Base-by-base conservation (phyloP, 495 filamentous ascomycete species). In the Sordaria brevicollis region DNA sequence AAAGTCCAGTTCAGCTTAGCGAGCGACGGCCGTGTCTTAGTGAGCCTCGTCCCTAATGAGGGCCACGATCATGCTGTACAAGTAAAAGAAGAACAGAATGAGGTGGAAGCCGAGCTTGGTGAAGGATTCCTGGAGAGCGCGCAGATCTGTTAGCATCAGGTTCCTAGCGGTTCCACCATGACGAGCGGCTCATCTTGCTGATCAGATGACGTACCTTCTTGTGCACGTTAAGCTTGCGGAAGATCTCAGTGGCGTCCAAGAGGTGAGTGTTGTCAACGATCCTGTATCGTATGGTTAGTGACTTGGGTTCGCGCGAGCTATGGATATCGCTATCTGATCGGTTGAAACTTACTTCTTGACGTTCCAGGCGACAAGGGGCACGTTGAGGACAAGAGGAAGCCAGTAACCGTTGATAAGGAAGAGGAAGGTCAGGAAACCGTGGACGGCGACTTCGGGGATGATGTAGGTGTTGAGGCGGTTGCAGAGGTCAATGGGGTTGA, bases 381-480 rank as follows among this genome's bases (percentile, higher is more conserved):
- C 79, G 81, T 99, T 99, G 76, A 99, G 85, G 68, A 97, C 74
- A 69, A 98, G 84, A 19, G 96, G 92, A 67, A 98, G 77, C 96
- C 96, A 99, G 86, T 99, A 99, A 71, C 96, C 96, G 80, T 98
- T 99, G 84, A 99, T 92, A 67, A 98, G 84, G 84, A 99, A 99
- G 68, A 98, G 80, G 79, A 92, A 88, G 71, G 96, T 97, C 75
- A 99, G 84, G 85, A 97, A 93, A 69, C 89, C 93, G 79, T 99
- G 96, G 71, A 99, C 94, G 73, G 92, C 94, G 75, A 95, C 96
- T 88, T 99, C 96, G 79, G 96, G 96, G 79, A 98, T 89, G 80
- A 99, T 99, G 85, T 99, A 98, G 80, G 93, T 93, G 85, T 99
- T 99, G 73, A 99, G 92, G 74, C 96, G 92, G 90, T 99, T 99